Percentiles rank a stretch among this genome's conserved stretches.
Evolutionary conservation across 2,329 filamentous ascomycete genomes (phyloP).

Genomic region (Lojkania enalia): DNA sequence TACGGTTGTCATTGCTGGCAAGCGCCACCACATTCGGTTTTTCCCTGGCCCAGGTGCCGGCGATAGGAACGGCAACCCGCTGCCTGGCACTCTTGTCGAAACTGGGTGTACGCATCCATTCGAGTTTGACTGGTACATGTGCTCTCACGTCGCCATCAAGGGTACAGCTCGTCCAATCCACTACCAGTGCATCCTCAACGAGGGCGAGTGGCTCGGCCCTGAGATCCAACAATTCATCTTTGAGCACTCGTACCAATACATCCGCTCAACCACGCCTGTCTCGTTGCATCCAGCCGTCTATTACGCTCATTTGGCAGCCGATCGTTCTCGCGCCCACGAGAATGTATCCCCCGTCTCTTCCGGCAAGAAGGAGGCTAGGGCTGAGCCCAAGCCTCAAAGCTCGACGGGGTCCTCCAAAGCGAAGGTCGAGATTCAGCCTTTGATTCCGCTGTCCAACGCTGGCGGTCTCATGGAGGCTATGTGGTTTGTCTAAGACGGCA

Average conservation of each 20-base stretch:
- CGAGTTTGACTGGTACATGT: slow-evolving; percentile 84
- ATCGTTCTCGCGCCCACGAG: slow-evolving; percentile 78
- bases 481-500: slow-evolving; percentile 53
- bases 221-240: slow-evolving; percentile 87
- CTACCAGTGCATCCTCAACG: slow-evolving; percentile 87
- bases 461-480: slow-evolving; percentile 48
- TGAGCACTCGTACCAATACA: slow-evolving; percentile 92
- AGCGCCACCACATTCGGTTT: slow-evolving; percentile 92
- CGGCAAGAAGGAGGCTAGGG: slow-evolving; percentile 43
- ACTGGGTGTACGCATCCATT: slow-evolving; percentile 86
- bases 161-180: slow-evolving; percentile 91
- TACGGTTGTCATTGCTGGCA: slow-evolving; percentile 85
- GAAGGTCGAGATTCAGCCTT: slow-evolving; percentile 41
- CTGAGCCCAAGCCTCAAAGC: slow-evolving; percentile 22
- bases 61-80: slow-evolving; percentile 78
- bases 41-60: slow-evolving; percentile 69
- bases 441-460: slow-evolving; percentile 47
- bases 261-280: slow-evolving; percentile 87
- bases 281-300: slow-evolving; percentile 89
- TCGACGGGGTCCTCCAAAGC: slow-evolving; percentile 32
- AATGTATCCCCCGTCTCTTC: slow-evolving; percentile 46
- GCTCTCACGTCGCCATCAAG: slow-evolving; percentile 79
- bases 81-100: slow-evolving; percentile 88
- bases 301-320: slow-evolving; percentile 89
- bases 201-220: slow-evolving; percentile 68